Conservation (phyloP, 257 asterid species). For the Solanum pinnatisectum region DNA sequence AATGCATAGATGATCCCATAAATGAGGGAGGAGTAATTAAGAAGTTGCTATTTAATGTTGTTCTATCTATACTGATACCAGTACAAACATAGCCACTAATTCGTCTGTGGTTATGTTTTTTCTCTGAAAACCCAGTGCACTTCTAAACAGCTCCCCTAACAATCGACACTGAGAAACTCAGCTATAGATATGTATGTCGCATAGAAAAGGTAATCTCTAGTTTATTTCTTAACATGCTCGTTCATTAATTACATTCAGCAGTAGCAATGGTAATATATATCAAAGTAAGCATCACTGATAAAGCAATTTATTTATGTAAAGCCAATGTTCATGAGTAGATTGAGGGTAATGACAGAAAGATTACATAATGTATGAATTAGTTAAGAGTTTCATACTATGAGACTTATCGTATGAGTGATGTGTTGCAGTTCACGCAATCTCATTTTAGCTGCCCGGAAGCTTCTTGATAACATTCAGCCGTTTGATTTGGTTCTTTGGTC, state of each 20-base stretch:
- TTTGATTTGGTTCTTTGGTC: background rate
- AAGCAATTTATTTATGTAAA: background rate
- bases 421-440: background rate
- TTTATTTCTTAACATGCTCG: background rate
- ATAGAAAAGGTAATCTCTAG: background rate
- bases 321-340: background rate
- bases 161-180: background rate
- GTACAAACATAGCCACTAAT: background rate
- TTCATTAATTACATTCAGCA: background rate
- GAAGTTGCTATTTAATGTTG: background rate
- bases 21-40: background rate
- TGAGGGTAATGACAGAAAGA: background rate
- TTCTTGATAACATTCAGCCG: background rate
- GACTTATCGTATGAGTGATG: background rate
- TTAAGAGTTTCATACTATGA: background rate
- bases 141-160: background rate
- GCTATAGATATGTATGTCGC: background rate
- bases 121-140: background rate
- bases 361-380: background rate
- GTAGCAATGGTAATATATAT: background rate
- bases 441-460: background rate
- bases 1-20: background rate
- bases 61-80: background rate
- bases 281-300: background rate
- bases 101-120: background rate